Conservation (phyloP, 768 basidiomycete genomes). For the Tricholoma furcatifolium region DNA sequence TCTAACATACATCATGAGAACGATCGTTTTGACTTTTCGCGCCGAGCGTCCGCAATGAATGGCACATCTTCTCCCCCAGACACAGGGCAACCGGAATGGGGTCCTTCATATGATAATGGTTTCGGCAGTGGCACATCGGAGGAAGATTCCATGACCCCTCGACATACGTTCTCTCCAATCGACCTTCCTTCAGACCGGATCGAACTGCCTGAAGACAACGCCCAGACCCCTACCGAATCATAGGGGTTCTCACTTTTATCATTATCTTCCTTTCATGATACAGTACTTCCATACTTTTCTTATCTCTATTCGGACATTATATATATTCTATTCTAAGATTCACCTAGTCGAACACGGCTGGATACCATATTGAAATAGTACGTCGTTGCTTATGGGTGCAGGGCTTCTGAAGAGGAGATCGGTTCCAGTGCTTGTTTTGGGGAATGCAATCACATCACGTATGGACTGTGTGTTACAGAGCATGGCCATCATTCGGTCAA, state of each 20-base stretch:
- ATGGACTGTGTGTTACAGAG: constrained; percentile 86
- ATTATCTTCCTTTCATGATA: constrained; percentile 14
- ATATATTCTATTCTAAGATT: constrained; percentile 13
- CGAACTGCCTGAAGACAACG: constrained; percentile 17
- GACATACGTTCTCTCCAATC: constrained; percentile 32
- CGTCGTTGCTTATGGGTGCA: constrained; percentile 48
- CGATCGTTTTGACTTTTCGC: constrained; percentile 15
- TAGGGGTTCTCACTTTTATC: constrained; percentile 12
- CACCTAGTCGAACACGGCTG: constrained; percentile 26
- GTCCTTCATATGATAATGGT: constrained; percentile 38
- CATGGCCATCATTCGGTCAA: constrained; percentile 91
- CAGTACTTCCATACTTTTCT: constrained; percentile 19
- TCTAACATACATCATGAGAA: constrained; percentile 32
- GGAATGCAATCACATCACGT: constrained; percentile 95
- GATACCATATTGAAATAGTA: constrained; percentile 67
- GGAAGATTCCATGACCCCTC: constrained; percentile 46
- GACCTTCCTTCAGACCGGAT: constrained; percentile 22
- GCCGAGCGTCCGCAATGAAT: constrained; percentile 21
- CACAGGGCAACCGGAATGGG: constrained; percentile 34
- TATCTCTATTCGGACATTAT: constrained; percentile 19
- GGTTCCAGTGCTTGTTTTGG: constrained; percentile 80
- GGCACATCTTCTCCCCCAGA: constrained; percentile 24
- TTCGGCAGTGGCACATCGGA: constrained; percentile 26
- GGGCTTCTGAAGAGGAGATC: constrained; percentile 93
- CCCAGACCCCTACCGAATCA: constrained; percentile 19